Base-by-base conservation (phyloP, 148 eudicot genomes). In the Spergularia bocconei region DNA sequence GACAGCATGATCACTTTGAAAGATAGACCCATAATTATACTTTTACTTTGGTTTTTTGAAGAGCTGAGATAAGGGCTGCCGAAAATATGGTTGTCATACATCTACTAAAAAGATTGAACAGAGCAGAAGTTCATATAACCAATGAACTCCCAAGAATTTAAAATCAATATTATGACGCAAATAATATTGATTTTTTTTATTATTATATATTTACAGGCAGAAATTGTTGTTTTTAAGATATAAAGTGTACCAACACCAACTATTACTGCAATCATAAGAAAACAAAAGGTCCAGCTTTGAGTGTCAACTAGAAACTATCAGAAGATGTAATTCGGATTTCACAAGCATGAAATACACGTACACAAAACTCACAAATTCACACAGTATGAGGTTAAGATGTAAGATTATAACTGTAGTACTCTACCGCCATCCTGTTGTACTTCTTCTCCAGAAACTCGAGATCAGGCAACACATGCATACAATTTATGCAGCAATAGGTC, bases 381-480 rank as follows among this genome's bases (percentile, higher is more conserved):
- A 52, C 47, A 60, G 72, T 16, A 75, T 1, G 60, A 15, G 47
- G 12, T 56, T 68, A 70, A 53, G 69, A 65, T 59, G 16, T 67
- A 77, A 72, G 74, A 73, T 41, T 3, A 67, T 60, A 62, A 73
- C 85, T 66, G 20, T 83, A 69, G 72, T 69, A 52, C 59, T 52
- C 60, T 86, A 94, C 98, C 63, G 98, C 93, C 93, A 81, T 83
- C 76, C 91, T 96, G 83, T 90, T 90, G 80, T 94, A 94, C 77
- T 94, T 94, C 66, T 86, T 87, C 93, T 94, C 98, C 83, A 94
- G 78, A 78, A 82, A 94, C 80, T 90, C 96, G 23, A 94, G 91
- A 84, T 94, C 98, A 9, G 98, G 98, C 71, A 94, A 79, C 78
- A 94, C 98, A 87, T 94, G 98, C 93, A 94, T 92, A 74, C 98